Evolutionary conservation across 1,139 yeast genomes (phyloP).

Genomic region (Debaryomyces subglobosus): DNA sequence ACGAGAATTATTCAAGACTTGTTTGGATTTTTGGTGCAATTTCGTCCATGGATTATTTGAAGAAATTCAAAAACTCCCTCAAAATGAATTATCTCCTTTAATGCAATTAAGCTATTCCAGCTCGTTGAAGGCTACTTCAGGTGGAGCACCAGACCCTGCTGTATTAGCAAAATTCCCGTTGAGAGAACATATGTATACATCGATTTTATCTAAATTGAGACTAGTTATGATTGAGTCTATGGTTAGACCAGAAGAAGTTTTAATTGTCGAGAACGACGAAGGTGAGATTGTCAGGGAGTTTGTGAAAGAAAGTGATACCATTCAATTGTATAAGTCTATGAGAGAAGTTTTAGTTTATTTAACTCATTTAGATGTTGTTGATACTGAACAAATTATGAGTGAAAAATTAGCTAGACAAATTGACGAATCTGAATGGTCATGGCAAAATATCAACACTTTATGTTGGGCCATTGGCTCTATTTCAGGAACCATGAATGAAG

Average conservation of each 20-base stretch:
- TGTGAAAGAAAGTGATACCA: conserved; percentile 95
- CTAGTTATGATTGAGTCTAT: conserved; percentile 91
- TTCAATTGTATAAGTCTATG: conserved; percentile 91
- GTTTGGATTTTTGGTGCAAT: conserved; percentile 91
- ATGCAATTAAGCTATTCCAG: conserved; percentile 67
- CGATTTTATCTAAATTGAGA: conserved; percentile 78
- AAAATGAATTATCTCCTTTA: conserved; percentile 70
- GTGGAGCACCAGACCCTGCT: conserved; percentile 89
- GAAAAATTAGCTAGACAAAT: conserved; percentile 89
- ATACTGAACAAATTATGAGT: conserved; percentile 92
- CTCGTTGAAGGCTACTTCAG: conserved; percentile 50
- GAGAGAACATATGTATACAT: conserved; percentile 81
- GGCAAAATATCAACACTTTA: conserved; percentile 95
- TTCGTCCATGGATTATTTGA: conserved; percentile 79
- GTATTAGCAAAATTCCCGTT: conserved; percentile 73
- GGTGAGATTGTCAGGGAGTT: conserved; percentile 98
- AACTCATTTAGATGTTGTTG: conserved; percentile 93
- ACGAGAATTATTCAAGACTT: conserved; percentile 92
- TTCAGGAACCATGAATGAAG: conserved; percentile 98
- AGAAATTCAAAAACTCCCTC: conserved; percentile 83
- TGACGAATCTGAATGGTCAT: conserved; percentile 98
- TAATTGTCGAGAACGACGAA: conserved; percentile 96
- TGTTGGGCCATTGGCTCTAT: conserved; percentile 99
- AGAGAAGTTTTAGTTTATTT: conserved; percentile 93
- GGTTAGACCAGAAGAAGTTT: conserved; percentile 98